Base-by-base conservation (phyloP, 352 stramenopile species). In the Globisporangium apiculatum region DNA sequence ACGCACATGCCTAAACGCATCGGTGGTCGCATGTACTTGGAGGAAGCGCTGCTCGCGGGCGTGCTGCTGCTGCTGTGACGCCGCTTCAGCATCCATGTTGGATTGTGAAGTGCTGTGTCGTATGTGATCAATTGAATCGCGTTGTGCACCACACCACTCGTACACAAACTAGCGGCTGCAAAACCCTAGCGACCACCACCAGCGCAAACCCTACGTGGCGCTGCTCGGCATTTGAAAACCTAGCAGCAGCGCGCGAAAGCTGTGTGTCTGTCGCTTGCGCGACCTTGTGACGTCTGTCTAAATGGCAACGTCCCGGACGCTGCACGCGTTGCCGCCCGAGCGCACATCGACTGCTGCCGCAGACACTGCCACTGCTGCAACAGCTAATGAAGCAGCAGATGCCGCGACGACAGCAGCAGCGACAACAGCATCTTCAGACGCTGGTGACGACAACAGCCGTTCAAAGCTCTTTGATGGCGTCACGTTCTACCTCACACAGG, bases 11-110 rank as follows among this genome's bases (percentile, higher is more conserved):
- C 24, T 31, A 31, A 3, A 31, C 24, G 24, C 24, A 31, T 31
- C 24, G 24, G 3, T 31, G 24, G 0, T 31, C 24, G 24, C 24
- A 18, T 47, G 52, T 35, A 76, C 71, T 61, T 74, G 50, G 38
- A 87, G 65, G 64, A 87, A 87, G 58, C 73, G 73, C 69, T 65
- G 56, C 62, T 83, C 75, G 15, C 58, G 57, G 10, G 5, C 42
- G 31, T 1, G 37, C 9, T 9, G 36, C 12, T 31, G 15, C 35
- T 14, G 46, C 11, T 50, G 49, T 38, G 49, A 42, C 17, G 35
- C 35, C 24, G 12, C 35, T 18, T 12, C 4, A 6, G 1, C 4
- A 1, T 54, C 11, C 17, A 4, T 5, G 5, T 37, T 35, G n/a
- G 46, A 7, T 14, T 15, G 11, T 41, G 11, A 48, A n/a, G 15